phyloP scores from a whole-genome alignment of 352 stramenopile genomes.

The Thalassiosira sp. region DNA sequence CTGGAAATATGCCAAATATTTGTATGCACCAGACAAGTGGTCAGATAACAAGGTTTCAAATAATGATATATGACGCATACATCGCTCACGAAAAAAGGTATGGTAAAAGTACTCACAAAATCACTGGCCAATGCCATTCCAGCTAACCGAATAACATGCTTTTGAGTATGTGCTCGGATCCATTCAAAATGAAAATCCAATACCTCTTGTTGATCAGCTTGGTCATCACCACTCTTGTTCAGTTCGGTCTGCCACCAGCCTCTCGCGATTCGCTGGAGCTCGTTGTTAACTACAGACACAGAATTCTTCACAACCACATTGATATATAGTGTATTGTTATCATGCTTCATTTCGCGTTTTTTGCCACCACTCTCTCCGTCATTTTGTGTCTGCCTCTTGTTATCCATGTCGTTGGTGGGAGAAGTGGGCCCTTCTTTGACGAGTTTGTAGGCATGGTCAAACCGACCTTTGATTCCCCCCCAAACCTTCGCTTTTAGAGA shows the following conservation, averaged over 20 bases:
- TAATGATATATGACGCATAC: too few relatives aligned
- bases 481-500: slow-evolving; percentile 20
- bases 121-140: slow-evolving; percentile 65
- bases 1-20: background rate
- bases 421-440: slow-evolving; percentile 70
- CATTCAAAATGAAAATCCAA: slow-evolving; percentile 61
- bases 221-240: slow-evolving; percentile 12
- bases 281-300: slow-evolving; percentile 71
- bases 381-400: slow-evolving; percentile 35
- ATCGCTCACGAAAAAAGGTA: background rate
- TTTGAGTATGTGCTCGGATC: slow-evolving; percentile 61
- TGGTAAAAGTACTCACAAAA: slow-evolving; percentile 53
- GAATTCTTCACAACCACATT: slow-evolving; percentile 82
- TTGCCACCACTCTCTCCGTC: slow-evolving; percentile 6
- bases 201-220: slow-evolving; percentile 24
- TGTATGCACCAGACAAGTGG: too few relatives aligned
- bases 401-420: slow-evolving; percentile 49
- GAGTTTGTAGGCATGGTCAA: slow-evolving; percentile 74
- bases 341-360: slow-evolving; percentile 47
- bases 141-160: slow-evolving; percentile 66
- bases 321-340: slow-evolving; percentile 67
- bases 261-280: slow-evolving; percentile 71
- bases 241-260: slow-evolving; percentile 61
- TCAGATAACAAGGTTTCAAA: too few relatives aligned
- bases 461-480: slow-evolving; percentile 56